Evolutionary conservation across 176 grass and related monocot species (phyloP).

Genomic region (Triticum turgidum): DNA sequence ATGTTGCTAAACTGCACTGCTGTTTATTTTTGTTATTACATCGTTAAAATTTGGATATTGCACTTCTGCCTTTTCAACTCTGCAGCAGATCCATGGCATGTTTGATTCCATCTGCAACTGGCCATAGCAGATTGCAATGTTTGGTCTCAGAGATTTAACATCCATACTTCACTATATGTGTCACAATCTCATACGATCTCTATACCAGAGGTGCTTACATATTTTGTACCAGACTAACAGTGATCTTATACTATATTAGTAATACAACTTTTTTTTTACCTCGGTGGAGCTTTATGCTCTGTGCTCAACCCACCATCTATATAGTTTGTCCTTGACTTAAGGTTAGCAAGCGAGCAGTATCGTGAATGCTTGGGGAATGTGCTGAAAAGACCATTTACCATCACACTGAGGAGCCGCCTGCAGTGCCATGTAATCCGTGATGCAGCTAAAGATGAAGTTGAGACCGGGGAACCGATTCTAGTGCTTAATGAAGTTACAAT

Average conservation of each 20-base stretch:
- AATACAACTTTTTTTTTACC: background rate
- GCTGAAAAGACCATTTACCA: slow-evolving; percentile 65
- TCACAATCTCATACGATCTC: background rate
- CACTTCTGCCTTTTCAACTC: slow-evolving; percentile 10
- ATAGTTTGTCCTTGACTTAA: slow-evolving; percentile 49
- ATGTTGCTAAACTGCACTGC: background rate
- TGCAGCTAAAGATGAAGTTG: slow-evolving; percentile 62
- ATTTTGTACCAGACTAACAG: background rate
- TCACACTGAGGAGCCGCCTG: slow-evolving; percentile 59
- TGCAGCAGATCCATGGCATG: background rate
- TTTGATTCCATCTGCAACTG: background rate
- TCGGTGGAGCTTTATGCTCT: background rate
- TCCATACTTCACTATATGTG: slow-evolving; percentile 5
- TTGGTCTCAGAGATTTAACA: background rate
- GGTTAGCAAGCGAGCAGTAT: slow-evolving; percentile 64
- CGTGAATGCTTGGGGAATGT: slow-evolving; percentile 63
- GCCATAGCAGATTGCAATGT: background rate
- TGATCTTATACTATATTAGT: background rate
- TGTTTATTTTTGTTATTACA: background rate
- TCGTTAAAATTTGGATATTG: background rate
- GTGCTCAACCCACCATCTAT: background rate
- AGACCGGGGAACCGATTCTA: slow-evolving; percentile 67
- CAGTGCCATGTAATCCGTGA: slow-evolving; percentile 81
- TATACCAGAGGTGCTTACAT: background rate
- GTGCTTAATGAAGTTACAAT: slow-evolving; percentile 80